phyloP scores from a whole-genome alignment of 2,329 filamentous ascomycete species.

The Sarocladium oryzae region DNA sequence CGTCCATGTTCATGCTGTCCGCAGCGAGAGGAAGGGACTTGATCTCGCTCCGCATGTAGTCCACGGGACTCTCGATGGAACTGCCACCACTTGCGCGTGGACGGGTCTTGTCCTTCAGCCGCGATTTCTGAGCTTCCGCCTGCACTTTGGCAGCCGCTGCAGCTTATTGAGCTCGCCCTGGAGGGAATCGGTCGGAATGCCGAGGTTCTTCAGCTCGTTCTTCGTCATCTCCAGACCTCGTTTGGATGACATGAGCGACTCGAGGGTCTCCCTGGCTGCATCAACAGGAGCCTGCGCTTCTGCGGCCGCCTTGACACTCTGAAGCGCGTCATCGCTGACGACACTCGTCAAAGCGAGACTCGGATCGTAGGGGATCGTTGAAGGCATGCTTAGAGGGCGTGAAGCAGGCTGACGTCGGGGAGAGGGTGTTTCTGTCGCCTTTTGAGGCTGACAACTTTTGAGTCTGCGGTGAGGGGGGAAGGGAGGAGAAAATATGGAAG shows the following conservation, averaged over 20 bases:
- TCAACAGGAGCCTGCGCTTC: conserved; percentile 8
- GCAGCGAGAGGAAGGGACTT: conserved; percentile 12
- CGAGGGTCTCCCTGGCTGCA: conserved; percentile 14
- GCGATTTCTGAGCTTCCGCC: not conserved
- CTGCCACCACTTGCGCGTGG: not conserved
- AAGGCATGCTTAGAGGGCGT: not conserved
- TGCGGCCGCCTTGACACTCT: not conserved
- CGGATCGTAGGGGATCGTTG: conserved; percentile 7
- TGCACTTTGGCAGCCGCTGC: not conserved
- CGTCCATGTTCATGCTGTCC: conserved; percentile 15
- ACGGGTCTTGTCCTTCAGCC: not conserved
- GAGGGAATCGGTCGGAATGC: not conserved
- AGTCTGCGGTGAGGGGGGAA: too few species aligned
- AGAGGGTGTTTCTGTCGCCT: not conserved
- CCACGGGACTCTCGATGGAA: conserved; percentile 13
- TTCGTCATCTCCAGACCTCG: conserved; percentile 15
- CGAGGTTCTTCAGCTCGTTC: conserved; percentile 14
- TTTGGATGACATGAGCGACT: conserved; percentile 11
- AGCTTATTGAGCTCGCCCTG: not conserved
- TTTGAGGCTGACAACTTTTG: not conserved
- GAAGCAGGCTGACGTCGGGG: not conserved
- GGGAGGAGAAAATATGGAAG: too few species aligned
- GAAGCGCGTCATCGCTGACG: not conserved
- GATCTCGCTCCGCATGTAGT: conserved; percentile 12
- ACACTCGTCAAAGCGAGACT: conserved; percentile 6